Conservation (phyloP, 2,329 filamentous ascomycete genomes). For the Hypoxylon sp. region DNA sequence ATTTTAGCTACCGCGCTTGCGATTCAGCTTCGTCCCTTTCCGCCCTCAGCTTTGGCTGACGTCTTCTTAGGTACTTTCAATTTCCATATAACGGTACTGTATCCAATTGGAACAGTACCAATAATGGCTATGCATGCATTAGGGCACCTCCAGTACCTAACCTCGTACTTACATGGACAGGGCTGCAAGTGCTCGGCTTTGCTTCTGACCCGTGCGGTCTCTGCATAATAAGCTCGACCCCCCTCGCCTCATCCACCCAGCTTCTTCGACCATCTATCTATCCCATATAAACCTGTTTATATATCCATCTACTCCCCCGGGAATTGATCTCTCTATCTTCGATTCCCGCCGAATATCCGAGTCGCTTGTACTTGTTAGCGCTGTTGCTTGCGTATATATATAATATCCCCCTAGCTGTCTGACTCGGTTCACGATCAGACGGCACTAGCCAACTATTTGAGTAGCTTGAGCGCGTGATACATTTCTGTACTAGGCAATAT, state of each 20-base stretch:
- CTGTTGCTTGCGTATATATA: slow-evolving; percentile 45
- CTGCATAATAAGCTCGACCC: slow-evolving; percentile 49
- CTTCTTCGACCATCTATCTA: slow-evolving; percentile 41
- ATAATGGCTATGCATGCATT: slow-evolving; percentile 37
- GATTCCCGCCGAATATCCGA: slow-evolving; percentile 41
- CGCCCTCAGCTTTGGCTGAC: slow-evolving; percentile 25
- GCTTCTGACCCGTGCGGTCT: slow-evolving; percentile 47
- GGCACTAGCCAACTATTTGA: slow-evolving; percentile 27
- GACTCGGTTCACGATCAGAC: slow-evolving; percentile 23
- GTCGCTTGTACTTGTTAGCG: slow-evolving; percentile 34
- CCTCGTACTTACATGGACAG: slow-evolving; percentile 42
- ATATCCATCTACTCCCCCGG: slow-evolving; percentile 43
- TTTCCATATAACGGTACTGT: slow-evolving; percentile 12
- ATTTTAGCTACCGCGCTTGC: slow-evolving; percentile 27
- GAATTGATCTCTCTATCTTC: slow-evolving; percentile 45
- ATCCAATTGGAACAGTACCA: slow-evolving; percentile 22
- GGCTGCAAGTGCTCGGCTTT: slow-evolving; percentile 46
- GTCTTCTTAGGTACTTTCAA: slow-evolving; percentile 25
- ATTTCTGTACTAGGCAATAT: slow-evolving; percentile 36
- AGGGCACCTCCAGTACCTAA: slow-evolving; percentile 33
- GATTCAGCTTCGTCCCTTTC: slow-evolving; percentile 33
- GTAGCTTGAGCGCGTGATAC: slow-evolving; percentile 50
- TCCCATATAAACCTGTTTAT: slow-evolving; percentile 44
- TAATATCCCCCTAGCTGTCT: slow-evolving; percentile 33
- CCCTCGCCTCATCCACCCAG: slow-evolving; percentile 40